Base-by-base conservation (phyloP, 768 basidiomycete genomes). In the Obba rivulosa region DNA sequence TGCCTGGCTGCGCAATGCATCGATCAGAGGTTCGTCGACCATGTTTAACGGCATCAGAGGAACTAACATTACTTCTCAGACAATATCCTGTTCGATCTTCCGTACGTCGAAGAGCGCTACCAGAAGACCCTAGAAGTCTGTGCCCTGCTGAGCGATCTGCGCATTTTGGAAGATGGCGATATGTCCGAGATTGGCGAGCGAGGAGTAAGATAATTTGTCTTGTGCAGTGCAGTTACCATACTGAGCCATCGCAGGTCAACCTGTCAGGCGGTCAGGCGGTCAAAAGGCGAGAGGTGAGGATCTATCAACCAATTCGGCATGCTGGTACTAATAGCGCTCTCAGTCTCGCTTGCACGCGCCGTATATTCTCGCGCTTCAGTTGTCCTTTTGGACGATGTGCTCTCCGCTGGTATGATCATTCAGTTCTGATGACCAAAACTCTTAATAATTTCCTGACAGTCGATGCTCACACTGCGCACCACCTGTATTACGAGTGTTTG, bases 141-240 rank as follows among this genome's bases (percentile, higher is more conserved):
- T 50, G 87, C 89, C 1, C 71, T 93, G 18, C 69, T 83, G 17
- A 78, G 72, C 47, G 90, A 93, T 59, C 71, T 93, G 28, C 78
- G 81, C 42, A 90, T 92, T 46, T 69, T 93, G 14, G 91, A 92
- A 61, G 90, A 92, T 56, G 88, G 90, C 1, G 90, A 92, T 55
- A 83, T 87, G 55, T 81, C 88, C 0, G 90, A 92, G 64, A 91
- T 92, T 46, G 89, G 89, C 18, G 89, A 92, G 69, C 82, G 87
- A 25, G 89, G 89, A 21, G 88, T 88, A 60, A 23, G 10, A 9
- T 13, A 13, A 31, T 31, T 31, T 13, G 7, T 5, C 13, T 31
- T 39, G 0, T 9, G n/a, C 18, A n/a, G 41, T n/a, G 13, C n/a
- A 21, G 22, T 49, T 8, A 46, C 10, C 34, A 39, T 18, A 3